These are phyloP conservation scores for Carex littledalei DNA, from an alignment of 176 grass and related monocot genomes.

Conservation along the genomic window DNA sequence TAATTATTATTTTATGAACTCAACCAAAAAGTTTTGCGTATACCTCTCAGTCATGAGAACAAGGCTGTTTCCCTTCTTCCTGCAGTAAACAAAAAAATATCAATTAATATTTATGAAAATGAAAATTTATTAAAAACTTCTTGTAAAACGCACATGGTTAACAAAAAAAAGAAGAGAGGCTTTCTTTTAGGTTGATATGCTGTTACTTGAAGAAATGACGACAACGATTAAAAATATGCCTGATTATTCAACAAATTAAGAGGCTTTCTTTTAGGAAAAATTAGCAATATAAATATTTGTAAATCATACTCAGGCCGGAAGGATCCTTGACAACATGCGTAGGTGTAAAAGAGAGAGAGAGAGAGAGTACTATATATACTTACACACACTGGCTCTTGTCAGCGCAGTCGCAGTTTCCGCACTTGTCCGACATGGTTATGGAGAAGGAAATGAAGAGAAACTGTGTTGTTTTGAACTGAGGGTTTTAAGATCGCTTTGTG, in stretches of 20 bases:
- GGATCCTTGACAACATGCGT: background rate
- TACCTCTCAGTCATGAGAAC: conserved; percentile 59
- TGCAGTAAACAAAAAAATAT: conserved; percentile 23
- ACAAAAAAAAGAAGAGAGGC: background rate
- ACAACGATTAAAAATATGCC: no score
- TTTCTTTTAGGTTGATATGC: background rate
- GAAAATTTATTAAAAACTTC: background rate
- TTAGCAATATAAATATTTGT: background rate
- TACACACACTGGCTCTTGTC: conserved; percentile 75
- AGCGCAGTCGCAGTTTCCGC: conserved; percentile 91
- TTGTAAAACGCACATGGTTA: background rate
- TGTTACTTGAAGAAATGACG: background rate
- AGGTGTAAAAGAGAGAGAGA: no score
- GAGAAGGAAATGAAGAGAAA: background rate
- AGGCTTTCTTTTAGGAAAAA: no score
- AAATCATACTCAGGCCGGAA: background rate
- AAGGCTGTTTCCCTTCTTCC: conserved; percentile 70
- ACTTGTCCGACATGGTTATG: conserved; percentile 56
- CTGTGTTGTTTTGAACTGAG: conserved; percentile 3
- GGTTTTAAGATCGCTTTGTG: background rate
- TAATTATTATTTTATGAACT: background rate
- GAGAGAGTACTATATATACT: background rate
- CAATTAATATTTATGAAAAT: background rate
- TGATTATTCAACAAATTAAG: no score
- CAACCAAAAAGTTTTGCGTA: background rate